phyloP scores from a whole-genome alignment of 352 stramenopile genomes.

The Phytophthora fragariae region DNA sequence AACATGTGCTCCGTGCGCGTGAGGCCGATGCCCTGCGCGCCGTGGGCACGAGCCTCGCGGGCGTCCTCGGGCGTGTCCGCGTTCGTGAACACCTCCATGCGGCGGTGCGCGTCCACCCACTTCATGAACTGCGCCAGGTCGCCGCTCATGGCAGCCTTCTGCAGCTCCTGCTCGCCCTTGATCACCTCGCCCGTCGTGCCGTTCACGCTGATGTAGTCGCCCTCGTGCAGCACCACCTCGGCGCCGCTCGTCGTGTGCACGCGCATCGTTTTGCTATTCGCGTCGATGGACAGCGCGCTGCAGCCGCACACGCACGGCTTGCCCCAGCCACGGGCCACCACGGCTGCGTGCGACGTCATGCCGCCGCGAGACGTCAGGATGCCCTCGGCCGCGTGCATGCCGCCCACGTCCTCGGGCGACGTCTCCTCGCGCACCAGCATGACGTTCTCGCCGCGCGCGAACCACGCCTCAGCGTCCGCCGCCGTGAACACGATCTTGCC shows the following conservation, averaged over 20 bases:
- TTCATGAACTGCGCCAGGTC: conserved; percentile 35
- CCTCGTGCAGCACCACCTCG: too few species aligned
- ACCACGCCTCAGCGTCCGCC: conserved; percentile 29
- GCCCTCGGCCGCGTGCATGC: conserved; percentile 34
- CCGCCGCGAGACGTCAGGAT: conserved; percentile 39
- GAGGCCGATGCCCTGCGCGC: conserved; percentile 30
- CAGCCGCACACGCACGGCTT: conserved; percentile 37
- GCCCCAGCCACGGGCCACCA: conserved; percentile 1
- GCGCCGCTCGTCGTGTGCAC: too few species aligned
- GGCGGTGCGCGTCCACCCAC: conserved; percentile 24
- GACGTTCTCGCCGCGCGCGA: conserved; percentile 33
- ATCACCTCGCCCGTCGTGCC: conserved; percentile 20
- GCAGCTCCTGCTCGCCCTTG: conserved; percentile 29
- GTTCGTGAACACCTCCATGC: conserved; percentile 39
- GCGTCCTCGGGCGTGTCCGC: conserved; percentile 29
- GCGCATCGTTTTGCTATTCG: too few species aligned
- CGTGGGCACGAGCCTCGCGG: conserved; percentile 28
- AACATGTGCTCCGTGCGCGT: conserved; percentile 41
- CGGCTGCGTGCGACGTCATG: conserved; percentile 6
- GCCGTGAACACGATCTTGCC: conserved; percentile 40
- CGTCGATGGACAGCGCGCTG: conserved; percentile 21
- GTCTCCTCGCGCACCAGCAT: conserved; percentile 35
- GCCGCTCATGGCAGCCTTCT: conserved; percentile 27
- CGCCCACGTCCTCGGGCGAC: conserved; percentile 32
- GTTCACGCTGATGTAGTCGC: too few species aligned